phyloP scores from a whole-genome alignment of 495 filamentous ascomycete species.

The Pseudevernia furfuracea region DNA sequence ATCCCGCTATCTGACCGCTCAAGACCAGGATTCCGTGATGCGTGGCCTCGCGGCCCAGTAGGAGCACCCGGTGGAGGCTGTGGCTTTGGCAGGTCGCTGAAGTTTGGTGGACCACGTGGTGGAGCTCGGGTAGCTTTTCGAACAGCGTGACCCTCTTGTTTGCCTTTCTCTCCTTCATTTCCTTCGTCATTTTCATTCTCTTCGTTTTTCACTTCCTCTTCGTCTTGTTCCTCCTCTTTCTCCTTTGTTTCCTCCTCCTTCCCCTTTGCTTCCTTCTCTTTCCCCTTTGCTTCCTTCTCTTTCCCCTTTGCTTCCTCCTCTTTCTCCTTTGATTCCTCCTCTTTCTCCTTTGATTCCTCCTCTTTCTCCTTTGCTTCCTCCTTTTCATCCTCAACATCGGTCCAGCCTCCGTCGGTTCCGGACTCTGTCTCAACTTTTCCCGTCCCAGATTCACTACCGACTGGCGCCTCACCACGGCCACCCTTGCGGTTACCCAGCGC shows the following conservation, averaged over 20 bases:
- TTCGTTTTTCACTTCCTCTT: too few relatives aligned
- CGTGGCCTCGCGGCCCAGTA: not conserved
- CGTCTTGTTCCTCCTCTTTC: too few relatives aligned
- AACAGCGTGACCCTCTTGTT: not conserved
- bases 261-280: too few relatives aligned
- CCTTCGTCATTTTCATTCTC: not conserved
- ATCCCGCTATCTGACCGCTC: not conserved
- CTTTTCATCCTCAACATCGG: not conserved
- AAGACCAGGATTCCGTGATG: not conserved
- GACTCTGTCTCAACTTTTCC: not conserved
- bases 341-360: too few relatives aligned
- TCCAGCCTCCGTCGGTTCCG: not conserved
- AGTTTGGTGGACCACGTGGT: not conserved
- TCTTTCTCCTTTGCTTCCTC: too few relatives aligned
- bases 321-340: too few relatives aligned
- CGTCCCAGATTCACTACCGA: not conserved
- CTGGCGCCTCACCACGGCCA: not conserved
- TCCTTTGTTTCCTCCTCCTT: too few relatives aligned
- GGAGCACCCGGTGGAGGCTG: not conserved
- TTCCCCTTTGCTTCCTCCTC: too few relatives aligned
- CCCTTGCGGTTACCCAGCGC: not conserved
- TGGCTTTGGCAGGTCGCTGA: not conserved
- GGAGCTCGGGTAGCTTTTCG: not conserved
- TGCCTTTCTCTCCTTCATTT: not conserved
- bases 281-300: not conserved